Base-by-base conservation (phyloP, 2,329 filamentous ascomycete genomes). In the Xylaria multiplex region DNA sequence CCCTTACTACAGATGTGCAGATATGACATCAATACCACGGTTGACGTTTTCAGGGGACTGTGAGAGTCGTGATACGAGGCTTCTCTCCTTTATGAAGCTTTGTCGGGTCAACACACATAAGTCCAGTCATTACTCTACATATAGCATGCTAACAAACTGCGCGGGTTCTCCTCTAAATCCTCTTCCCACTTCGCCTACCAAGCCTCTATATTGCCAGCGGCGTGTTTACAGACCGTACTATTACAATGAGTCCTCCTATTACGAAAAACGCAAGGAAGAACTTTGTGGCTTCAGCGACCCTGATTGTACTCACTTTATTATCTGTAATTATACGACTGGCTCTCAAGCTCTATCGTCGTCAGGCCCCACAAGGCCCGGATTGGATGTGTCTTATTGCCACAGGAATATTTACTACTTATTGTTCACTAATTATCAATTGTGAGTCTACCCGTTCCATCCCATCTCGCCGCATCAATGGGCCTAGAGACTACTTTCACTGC, bases 311-410 rank as follows among this genome's bases (percentile, higher is more conserved):
- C 6, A 53, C 61, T 35, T 64, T 46, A 32, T 4, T 53, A 14
- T 52, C n/a, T 46, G 48, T 64, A 16, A 7, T 64, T 22, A 16
- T 53, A 45, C 61, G 61, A 13, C 5, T 64, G 19, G 22, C 46
- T 11, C 35, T 64, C 3, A 58, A 64, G 54, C 27, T 64, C 2
- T 37, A 27, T 19, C 53, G 48, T 27, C 46, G 61, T 14, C 54
- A 64, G 16, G 7, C 7, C 1, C 61, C 46, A 2, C 46, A 59
- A n/a, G 48, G 61, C 4, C 61, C 54, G 16, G 61, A 64, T 46
- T 64, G 53, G 54, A 35, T 59, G 46, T 64, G 61, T 19, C 35
- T 64, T 2, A 50, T 64, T 30, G 45, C 54, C n/a, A 46, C 46
- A 3, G 61, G 45, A 2, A 24, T 50, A 19, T 64, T 64, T 43